Evolutionary conservation across 495 filamentous ascomycete genomes (phyloP).

Genomic region (Podospora didyma): DNA sequence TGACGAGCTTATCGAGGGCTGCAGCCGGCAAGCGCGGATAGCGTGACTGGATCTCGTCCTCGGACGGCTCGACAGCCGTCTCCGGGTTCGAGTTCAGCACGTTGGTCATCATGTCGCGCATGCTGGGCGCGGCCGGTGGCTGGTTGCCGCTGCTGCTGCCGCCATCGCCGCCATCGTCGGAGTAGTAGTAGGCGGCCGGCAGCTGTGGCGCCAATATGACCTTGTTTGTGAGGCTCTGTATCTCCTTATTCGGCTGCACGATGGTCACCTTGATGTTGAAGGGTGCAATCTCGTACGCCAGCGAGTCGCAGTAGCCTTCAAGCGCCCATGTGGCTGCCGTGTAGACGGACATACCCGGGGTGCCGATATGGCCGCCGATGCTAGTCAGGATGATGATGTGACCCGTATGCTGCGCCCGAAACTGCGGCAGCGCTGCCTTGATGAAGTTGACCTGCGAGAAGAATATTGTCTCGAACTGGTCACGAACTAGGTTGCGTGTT

Average conservation of each 20-base stretch:
- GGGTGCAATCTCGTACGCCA: slow-evolving; percentile 94
- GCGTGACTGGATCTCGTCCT: slow-evolving; percentile 52
- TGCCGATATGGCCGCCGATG: slow-evolving; percentile 88
- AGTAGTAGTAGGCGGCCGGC: slow-evolving; percentile 24
- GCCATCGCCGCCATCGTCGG: not conserved
- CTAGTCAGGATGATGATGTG: slow-evolving; percentile 89
- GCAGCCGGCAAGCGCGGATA: slow-evolving; percentile 66
- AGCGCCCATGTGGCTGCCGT: slow-evolving; percentile 91
- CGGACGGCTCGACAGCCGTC: slow-evolving; percentile 40
- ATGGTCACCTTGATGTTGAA: slow-evolving; percentile 97
- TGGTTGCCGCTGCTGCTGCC: slow-evolving; percentile 62
- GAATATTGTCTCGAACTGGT: slow-evolving; percentile 92
- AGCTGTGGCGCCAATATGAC: slow-evolving; percentile 76
- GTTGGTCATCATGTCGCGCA: slow-evolving; percentile 74
- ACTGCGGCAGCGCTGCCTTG: slow-evolving; percentile 77
- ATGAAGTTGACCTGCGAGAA: slow-evolving; percentile 95
- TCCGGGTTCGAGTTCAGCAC: slow-evolving; percentile 58
- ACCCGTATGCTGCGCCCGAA: slow-evolving; percentile 72
- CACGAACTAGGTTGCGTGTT: slow-evolving; percentile 72
- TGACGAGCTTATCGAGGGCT: slow-evolving; percentile 64
- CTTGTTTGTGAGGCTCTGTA: slow-evolving; percentile 77
- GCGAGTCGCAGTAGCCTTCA: slow-evolving; percentile 95
- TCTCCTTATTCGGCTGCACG: slow-evolving; percentile 82
- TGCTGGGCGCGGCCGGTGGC: slow-evolving; percentile 57
- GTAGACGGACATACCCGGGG: slow-evolving; percentile 85